A percentile compares a stretch with the other conserved stretches of the same genome.
phyloP scores from a whole-genome alignment of 352 stramenopile species.

The Globisporangium cystogenes region DNA sequence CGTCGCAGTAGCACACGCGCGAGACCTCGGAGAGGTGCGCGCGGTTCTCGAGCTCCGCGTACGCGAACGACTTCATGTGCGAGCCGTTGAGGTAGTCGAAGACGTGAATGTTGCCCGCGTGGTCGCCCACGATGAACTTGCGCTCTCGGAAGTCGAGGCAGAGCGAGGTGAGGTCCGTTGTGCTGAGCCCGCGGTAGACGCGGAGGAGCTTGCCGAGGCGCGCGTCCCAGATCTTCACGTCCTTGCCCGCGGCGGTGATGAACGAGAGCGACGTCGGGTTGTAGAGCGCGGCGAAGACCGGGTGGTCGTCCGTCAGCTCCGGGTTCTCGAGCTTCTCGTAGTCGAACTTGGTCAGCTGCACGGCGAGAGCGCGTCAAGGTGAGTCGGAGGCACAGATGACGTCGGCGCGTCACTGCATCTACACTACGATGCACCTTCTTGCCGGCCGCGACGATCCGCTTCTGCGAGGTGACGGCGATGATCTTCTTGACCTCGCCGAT shows the following conservation, averaged over 20 bases:
- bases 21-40: constrained; percentile 74
- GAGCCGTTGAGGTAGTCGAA: constrained; percentile 87
- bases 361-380: background rate
- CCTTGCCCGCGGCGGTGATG: constrained; percentile 65
- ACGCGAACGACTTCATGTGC: constrained; percentile 85
- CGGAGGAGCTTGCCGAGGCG: constrained; percentile 72
- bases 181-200: constrained; percentile 68
- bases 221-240: constrained; percentile 88
- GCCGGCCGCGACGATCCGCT: constrained; percentile 69
- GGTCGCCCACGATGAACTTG: constrained; percentile 85
- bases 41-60: constrained; percentile 52
- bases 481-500: constrained; percentile 73
- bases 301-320: constrained; percentile 80
- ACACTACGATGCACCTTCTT: constrained; percentile 31
- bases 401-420: too few relatives aligned
- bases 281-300: constrained; percentile 76
- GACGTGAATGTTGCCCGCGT: constrained; percentile 71
- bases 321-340: constrained; percentile 86
- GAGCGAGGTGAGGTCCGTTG: constrained; percentile 69
- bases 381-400: too few relatives aligned
- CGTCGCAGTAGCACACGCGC: constrained; percentile 73
- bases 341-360: constrained; percentile 74
- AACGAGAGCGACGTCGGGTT: constrained; percentile 87
- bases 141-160: constrained; percentile 78
- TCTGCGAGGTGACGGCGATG: constrained; percentile 57